Base-by-base conservation (phyloP, 176 grass and related monocot species). In the maize (Zea mays) region DNA sequence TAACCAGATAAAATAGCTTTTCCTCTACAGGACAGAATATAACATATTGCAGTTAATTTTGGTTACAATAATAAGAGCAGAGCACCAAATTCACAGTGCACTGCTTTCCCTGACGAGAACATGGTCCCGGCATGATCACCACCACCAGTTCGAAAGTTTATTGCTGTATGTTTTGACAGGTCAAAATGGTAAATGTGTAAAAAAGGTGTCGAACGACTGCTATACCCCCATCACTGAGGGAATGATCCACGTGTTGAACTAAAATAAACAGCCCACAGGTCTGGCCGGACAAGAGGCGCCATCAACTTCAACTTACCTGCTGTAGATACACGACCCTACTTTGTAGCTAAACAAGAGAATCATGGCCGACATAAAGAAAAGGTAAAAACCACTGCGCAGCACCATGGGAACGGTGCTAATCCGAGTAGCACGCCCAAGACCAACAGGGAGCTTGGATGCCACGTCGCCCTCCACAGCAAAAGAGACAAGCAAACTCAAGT, bases 271-370 rank as follows among this genome's bases (percentile, higher is more conserved):
- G 3, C 10, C 62, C 76, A 33, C 48, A 0, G 46, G 3, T 20
- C 54, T 4, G 9, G 21, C 57, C n/a, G 0, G 62, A 67, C 10
- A 2, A n/a, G 75, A 40, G 15, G 45, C 34, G 0, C 52, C 54
- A 20, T 20, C 33, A 27, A 61, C 40, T 27, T 52, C 10, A 76
- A 52, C 76, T 86, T 88, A 87, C 80, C 85, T 89, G 75, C 81
- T 85, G 68, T 81, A 89, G 81, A 98, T 85, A 65, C 87, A 94
- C 44, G 67, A 84, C 10, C 88, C 91, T 64, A 98, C 42, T 72
- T 90, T 92, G 69, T 88, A 98, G 75, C 95, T 94, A 62, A 94
- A 65, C 42, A 88, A 20, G 34, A 98, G 85, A 67, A 98, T 86
- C 59, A 91, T 84, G 0, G 90, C 80, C 1, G 91, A 94, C 0